Evolutionary conservation across 1,284 basidiomycete species (phyloP).

Genomic region (Stygiomarasmius scandens): DNA sequence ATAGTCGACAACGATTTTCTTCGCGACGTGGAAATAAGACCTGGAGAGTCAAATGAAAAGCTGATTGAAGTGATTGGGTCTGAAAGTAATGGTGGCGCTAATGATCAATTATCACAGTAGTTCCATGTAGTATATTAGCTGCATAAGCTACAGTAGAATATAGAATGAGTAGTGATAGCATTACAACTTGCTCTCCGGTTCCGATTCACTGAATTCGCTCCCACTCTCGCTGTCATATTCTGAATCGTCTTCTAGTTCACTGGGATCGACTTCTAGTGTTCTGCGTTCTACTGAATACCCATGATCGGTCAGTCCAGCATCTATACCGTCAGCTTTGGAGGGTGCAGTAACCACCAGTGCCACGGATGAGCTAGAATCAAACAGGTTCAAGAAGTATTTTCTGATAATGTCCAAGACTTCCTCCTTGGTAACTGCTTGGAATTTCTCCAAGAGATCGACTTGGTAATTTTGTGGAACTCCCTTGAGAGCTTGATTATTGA

Average conservation of each 20-base stretch:
- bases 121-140: not conserved
- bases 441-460: slow-evolving; percentile 75
- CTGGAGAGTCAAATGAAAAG: slow-evolving; percentile 76
- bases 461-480: slow-evolving; percentile 76
- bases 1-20: slow-evolving; percentile 93
- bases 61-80: slow-evolving; percentile 61
- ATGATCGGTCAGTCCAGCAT: slow-evolving; percentile 57
- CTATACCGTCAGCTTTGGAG: slow-evolving; percentile 78
- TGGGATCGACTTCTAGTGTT: slow-evolving; percentile 67
- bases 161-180: not conserved
- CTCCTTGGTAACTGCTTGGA: slow-evolving; percentile 77
- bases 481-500: slow-evolving; percentile 86
- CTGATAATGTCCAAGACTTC: slow-evolving; percentile 74
- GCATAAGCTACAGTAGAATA: not conserved
- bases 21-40: slow-evolving; percentile 76
- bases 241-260: slow-evolving; percentile 44
- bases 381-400: slow-evolving; percentile 86
- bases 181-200: not conserved
- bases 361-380: slow-evolving; percentile 77
- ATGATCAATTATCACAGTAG: not conserved
- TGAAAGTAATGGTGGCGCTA: slow-evolving; percentile 10
- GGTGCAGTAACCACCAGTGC: slow-evolving; percentile 85
- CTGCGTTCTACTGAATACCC: slow-evolving; percentile 84
- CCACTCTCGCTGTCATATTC: slow-evolving; percentile 33
- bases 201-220: slow-evolving; percentile 5